Conservation (phyloP, 2,329 filamentous ascomycete species). For the Bimuria novae-zelandiae region DNA sequence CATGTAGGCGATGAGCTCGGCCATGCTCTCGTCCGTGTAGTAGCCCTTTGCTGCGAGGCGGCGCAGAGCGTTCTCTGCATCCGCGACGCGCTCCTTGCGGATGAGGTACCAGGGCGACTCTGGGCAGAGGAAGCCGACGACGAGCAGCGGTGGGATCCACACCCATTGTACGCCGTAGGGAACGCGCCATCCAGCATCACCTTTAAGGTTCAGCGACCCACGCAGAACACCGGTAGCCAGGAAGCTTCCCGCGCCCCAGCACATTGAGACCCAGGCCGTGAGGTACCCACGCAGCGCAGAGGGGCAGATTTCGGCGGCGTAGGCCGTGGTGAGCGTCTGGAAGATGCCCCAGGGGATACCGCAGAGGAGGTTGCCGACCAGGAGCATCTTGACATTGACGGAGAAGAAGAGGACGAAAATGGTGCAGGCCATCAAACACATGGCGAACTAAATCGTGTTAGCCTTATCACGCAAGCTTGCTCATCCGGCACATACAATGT, state of each 20-base stretch:
- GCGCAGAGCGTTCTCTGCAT: slow-evolving; percentile 57
- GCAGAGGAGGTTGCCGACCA: slow-evolving; percentile 61
- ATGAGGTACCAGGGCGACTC: slow-evolving; percentile 77
- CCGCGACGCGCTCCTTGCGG: slow-evolving; percentile 61
- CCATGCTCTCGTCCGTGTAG: no score
- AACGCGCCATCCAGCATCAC: slow-evolving; percentile 68
- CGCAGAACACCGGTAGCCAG: slow-evolving; percentile 71
- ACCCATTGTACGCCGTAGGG: slow-evolving; percentile 72
- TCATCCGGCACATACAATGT: no score
- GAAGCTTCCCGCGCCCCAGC: slow-evolving; percentile 72
- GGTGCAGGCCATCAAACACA: no score
- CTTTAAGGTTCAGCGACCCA: slow-evolving; percentile 63
- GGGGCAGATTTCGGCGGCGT: slow-evolving; percentile 63
- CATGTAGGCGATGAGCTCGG: no score
- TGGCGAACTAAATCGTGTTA: no score
- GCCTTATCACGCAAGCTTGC: no score
- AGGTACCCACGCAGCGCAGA: slow-evolving; percentile 57
- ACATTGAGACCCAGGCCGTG: slow-evolving; percentile 69
- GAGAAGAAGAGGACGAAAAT: no score
- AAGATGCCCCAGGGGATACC: slow-evolving; percentile 45
- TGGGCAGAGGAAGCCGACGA: slow-evolving; percentile 68
- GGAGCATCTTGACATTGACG: no score
- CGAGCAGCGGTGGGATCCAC: slow-evolving; percentile 67
- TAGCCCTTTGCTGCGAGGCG: slow-evolving; percentile 6
- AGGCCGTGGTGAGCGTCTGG: slow-evolving; percentile 61